Conservation (phyloP, 2,329 filamentous ascomycete genomes). For the Microsporum canis region DNA sequence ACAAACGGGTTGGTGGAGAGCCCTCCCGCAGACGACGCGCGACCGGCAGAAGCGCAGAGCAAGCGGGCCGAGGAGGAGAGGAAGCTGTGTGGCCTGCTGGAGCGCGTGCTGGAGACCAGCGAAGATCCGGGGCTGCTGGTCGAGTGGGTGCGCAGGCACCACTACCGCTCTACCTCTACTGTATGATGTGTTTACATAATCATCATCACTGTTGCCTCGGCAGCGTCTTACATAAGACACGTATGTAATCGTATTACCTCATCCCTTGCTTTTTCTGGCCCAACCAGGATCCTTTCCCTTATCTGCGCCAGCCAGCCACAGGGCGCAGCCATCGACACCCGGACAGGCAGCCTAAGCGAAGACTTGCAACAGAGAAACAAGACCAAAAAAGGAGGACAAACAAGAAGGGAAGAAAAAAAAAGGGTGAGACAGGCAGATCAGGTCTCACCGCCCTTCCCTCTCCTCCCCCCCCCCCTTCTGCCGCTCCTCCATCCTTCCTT, state of each 20-base stretch:
- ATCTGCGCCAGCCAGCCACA: neutral
- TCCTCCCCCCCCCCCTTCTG: neutral
- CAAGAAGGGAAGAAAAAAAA: neutral
- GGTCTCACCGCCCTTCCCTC: constrained; percentile 5
- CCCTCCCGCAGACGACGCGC: neutral
- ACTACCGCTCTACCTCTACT: neutral
- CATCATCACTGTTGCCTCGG: neutral
- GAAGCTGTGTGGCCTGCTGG: constrained; percentile 26
- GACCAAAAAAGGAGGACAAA: constrained; percentile 17
- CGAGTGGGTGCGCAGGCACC: constrained; percentile 33
- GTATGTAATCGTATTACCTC: constrained; percentile 3
- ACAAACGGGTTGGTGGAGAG: neutral
- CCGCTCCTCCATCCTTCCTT: neutral
- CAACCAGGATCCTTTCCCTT: constrained; percentile 2
- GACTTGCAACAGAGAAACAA: neutral
- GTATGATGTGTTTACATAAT: neutral
- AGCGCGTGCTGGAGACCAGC: constrained; percentile 31
- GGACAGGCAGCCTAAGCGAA: neutral
- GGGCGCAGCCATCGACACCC: neutral
- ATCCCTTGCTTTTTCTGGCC: neutral
- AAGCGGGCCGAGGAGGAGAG: constrained; percentile 13
- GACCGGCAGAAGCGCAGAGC: neutral
- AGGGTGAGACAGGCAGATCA: neutral
- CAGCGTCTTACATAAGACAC: neutral
- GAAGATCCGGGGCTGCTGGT: constrained; percentile 36